A percentile compares a stretch with the other conserved stretches of the same genome.
Conservation (phyloP, 768 basidiomycete species). For the Candolleomyces eurysporus region DNA sequence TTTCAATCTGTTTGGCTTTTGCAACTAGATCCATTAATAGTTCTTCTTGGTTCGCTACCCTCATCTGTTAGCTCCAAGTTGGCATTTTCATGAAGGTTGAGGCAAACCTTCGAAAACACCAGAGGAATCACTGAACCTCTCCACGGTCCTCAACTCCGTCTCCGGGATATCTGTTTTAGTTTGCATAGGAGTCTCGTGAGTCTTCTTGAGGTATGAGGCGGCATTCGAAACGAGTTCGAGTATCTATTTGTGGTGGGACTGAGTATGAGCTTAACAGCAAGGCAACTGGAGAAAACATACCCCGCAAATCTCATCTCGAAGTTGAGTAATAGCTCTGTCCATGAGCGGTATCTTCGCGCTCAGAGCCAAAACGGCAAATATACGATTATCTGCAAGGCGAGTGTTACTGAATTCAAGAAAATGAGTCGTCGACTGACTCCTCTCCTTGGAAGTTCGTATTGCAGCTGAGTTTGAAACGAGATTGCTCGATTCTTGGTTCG, state of each 20-base stretch:
- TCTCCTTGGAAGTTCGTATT: no score
- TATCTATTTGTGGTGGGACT: conserved; percentile 43
- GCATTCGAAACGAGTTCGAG: conserved; percentile 85
- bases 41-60: conserved; percentile 76
- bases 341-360: conserved; percentile 70
- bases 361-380: background rate
- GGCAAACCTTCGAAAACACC: conserved; percentile 76
- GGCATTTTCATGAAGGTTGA: background rate
- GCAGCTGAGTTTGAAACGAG: no score
- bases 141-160: conserved; percentile 72
- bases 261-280: background rate
- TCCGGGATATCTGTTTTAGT: conserved; percentile 79
- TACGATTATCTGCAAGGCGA: no score
- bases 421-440: no score
- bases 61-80: background rate
- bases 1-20: conserved; percentile 89
- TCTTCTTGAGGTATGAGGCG: conserved; percentile 69
- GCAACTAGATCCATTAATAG: conserved; percentile 78
- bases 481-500: no score
- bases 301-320: conserved; percentile 92
- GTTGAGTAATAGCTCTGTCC: conserved; percentile 88
- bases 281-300: conserved; percentile 32
- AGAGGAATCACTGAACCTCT: conserved; percentile 62
- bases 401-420: background rate
- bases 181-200: conserved; percentile 72